Base-by-base conservation (phyloP, 148 eudicot species). In the Talinum fruticosum region DNA sequence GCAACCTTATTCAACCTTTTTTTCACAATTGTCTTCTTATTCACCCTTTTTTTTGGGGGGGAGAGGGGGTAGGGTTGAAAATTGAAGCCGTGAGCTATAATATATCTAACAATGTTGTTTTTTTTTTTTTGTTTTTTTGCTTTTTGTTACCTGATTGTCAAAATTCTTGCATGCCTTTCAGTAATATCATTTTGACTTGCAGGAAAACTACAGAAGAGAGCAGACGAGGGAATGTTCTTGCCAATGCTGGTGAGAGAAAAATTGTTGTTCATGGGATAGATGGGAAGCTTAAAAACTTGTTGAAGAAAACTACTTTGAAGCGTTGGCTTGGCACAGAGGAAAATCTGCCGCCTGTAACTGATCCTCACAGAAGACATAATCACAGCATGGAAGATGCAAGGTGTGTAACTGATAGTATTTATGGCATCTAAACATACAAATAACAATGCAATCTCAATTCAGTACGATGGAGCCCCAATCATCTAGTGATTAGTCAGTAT, bases 351-450 rank as follows among this genome's bases (percentile, higher is more conserved):
- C 24, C 69, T 82, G 86, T 79, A 68, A 78, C 81, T 78, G 71
- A 41, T 44, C 75, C 69, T 38, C 47, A 75, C 37, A 82, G 82
- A 79, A 71, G 79, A 44, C 77, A 88, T 75, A 80, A 76, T 76
- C 81, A 73, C 73, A 81, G 82, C 77, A 76, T 90, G 73, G 96
- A 93, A 54, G 83, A 84, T 77, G 98, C 99, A 64, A 93, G 99
- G 99, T 96, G 76, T 34, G 44, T 59, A 64, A 47, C 73, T 66
- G 19, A 29, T 44, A n/a, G 36, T 23, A 29, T 62, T 61, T 44
- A 44, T 38, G 6, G 10, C 49, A 29, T 61, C 16, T 78, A 29
- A 21, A 68, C 36, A 29, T 76, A 1, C 66, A 14, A 67, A 34
- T 57, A 47, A 38, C 32, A 36, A 7, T 24, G 19, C n/a, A 13